Conservation (phyloP, 2,329 filamentous ascomycete species). For the Colletotrichum sp. region DNA sequence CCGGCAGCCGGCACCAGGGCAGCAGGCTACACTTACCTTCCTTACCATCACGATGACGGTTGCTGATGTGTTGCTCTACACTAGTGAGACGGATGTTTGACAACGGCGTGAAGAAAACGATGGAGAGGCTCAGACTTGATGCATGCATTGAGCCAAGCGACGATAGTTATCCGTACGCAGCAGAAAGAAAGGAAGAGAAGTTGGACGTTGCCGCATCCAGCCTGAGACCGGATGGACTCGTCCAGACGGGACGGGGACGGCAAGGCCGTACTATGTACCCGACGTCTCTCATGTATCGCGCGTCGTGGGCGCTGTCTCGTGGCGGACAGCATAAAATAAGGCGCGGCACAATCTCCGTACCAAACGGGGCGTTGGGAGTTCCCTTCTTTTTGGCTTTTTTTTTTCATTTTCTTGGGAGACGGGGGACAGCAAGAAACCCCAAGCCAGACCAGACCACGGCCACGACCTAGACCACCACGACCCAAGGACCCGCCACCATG, state of each 20-base stretch:
- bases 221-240: neutral
- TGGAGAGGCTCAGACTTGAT: neutral
- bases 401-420: neutral
- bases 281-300: neutral
- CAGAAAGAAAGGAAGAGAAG: neutral
- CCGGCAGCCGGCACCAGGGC: neutral
- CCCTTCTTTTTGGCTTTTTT: neutral
- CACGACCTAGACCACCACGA: neutral
- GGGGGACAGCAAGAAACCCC: neutral
- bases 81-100: neutral
- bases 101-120: neutral
- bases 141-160: neutral
- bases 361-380: neutral
- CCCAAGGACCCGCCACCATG: neutral
- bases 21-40: neutral
- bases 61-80: neutral
- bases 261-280: neutral
- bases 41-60: neutral
- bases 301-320: neutral
- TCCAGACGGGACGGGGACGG: neutral
- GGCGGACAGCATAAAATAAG: neutral
- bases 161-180: neutral
- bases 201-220: neutral
- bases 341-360: neutral
- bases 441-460: neutral